Conservation (phyloP, 2,329 filamentous ascomycete species). For the Colletotrichum orbiculare region DNA sequence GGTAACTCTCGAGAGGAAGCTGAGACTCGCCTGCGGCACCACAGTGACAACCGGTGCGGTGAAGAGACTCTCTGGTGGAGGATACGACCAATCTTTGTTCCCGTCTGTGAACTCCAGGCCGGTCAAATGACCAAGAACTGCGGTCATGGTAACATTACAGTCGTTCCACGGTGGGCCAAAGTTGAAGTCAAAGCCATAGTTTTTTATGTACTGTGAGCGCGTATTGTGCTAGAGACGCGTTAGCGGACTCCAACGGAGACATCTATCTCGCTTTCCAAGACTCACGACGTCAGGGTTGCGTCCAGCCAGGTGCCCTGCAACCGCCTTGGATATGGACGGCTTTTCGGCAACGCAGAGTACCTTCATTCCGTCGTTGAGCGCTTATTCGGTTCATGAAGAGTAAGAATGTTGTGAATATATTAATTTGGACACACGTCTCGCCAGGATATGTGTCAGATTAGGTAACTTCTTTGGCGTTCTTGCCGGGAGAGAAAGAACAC, state of each 20-base stretch:
- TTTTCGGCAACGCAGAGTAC: conserved; percentile 72
- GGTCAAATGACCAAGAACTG: conserved; percentile 89
- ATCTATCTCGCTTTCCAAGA: conserved; percentile 35
- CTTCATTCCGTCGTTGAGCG: conserved; percentile 55
- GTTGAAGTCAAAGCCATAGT: conserved; percentile 91
- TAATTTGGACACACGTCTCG: no score
- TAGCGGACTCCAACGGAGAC: conserved; percentile 33
- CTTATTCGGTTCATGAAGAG: background rate
- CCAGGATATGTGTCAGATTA: no score
- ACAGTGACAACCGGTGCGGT: conserved; percentile 78
- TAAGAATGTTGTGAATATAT: no score
- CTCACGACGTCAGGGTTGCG: conserved; percentile 77
- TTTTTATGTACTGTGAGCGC: conserved; percentile 84
- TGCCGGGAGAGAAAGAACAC: no score
- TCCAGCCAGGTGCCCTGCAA: conserved; percentile 88
- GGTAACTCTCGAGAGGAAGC: background rate
- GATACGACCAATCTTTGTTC: conserved; percentile 84
- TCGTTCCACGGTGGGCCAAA: conserved; percentile 84
- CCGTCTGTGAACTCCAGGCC: conserved; percentile 79
- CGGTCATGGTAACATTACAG: conserved; percentile 92
- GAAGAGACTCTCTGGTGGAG: conserved; percentile 83
- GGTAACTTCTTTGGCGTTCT: no score
- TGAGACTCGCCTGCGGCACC: conserved; percentile 69
- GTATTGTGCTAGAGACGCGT: conserved; percentile 69
- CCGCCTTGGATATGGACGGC: conserved; percentile 94